Evolutionary conservation across 257 asterid genomes (phyloP), one percentile per base, ranked within the genome.

Genomic region (Fraxinus pennsylvanica): DNA sequence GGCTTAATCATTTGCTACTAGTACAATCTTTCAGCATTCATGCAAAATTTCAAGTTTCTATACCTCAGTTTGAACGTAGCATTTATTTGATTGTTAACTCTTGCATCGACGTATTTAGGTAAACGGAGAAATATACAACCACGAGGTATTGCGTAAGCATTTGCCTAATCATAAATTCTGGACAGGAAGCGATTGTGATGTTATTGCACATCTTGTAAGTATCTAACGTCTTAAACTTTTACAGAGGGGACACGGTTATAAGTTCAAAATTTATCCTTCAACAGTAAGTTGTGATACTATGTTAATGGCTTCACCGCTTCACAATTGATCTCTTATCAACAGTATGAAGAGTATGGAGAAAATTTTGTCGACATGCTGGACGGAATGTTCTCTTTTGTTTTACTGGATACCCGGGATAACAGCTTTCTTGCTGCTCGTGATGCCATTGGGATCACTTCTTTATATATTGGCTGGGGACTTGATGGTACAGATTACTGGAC

Each of bases 141-240:
- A 96, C 13, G 97, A 93, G 86, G 79, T 79, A 33, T 83, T 96
- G 77, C 91, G 98, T n/a, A 76, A 57, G 75, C 78, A 52, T 73
- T 78, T 96, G 89, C 87, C 97, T 19, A 83, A 90, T 57, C 99
- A 93, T 91, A 91, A 86, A 76, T 96, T 96, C 83, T 81, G 85
- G 70, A 93, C 99, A 29, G 97, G 97, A 57, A 93, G 99, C 59
- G 99, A 93, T 36, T 96, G 99, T 75, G 99, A 93, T 63, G 99
- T 96, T 80, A 96, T 96, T 68, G 98, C 97, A 0, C 99, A 96
- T 90, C 99, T 96, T 67, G 99, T 96, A 81, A 96, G 98, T 87
- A 65, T 71, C 54, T 17, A 8, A 9, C 2, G 27, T 57, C 25
- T 47, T 47, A 47, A 47, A 47, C 2, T 45, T 45, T 3, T 45